phyloP scores from a whole-genome alignment of 129 eudicot genomes.

The Tagetes patula region DNA sequence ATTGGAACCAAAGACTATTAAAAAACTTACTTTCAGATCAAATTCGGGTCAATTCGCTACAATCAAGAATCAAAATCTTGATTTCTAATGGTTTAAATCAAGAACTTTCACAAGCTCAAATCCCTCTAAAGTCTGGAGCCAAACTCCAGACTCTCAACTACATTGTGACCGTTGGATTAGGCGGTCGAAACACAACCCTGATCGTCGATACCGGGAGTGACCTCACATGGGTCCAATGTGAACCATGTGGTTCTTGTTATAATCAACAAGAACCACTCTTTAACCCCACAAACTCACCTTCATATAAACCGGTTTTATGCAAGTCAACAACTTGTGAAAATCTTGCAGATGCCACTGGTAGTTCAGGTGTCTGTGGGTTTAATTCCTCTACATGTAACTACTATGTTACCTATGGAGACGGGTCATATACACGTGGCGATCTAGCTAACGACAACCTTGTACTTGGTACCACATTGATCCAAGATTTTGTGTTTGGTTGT shows the following conservation, averaged over 20 bases:
- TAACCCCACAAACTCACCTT: conserved; percentile 59
- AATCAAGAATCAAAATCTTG: conserved; percentile 52
- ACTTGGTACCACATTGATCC: conserved; percentile 46
- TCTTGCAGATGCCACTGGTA: conserved; percentile 61
- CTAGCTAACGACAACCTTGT: conserved; percentile 49
- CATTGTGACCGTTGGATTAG: conserved; percentile 54
- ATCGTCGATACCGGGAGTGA: conserved; percentile 95
- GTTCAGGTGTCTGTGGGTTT: conserved; percentile 47
- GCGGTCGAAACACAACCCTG: conserved; percentile 61
- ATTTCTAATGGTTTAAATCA: conserved; percentile 32
- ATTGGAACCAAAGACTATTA: conserved; percentile 49
- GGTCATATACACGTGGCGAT: conserved; percentile 76
- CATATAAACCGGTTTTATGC: conserved; percentile 59
- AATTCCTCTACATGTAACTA: conserved; percentile 56
- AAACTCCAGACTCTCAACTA: conserved; percentile 80
- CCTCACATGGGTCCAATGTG: conserved; percentile 90
- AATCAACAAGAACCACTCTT: conserved; percentile 76
- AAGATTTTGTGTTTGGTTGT: conserved; percentile 78
- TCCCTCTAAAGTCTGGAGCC: conserved; percentile 71
- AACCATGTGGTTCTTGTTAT: conserved; percentile 80
- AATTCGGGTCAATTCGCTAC: conserved; percentile 59
- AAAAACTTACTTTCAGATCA: conserved; percentile 52
- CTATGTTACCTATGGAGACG: conserved; percentile 77
- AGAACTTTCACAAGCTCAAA: conserved; percentile 49
- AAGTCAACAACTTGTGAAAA: conserved; percentile 58